Evolutionary conservation across 129 eudicot species (phyloP).

Genomic region (Dittrichia graveolens): DNA sequence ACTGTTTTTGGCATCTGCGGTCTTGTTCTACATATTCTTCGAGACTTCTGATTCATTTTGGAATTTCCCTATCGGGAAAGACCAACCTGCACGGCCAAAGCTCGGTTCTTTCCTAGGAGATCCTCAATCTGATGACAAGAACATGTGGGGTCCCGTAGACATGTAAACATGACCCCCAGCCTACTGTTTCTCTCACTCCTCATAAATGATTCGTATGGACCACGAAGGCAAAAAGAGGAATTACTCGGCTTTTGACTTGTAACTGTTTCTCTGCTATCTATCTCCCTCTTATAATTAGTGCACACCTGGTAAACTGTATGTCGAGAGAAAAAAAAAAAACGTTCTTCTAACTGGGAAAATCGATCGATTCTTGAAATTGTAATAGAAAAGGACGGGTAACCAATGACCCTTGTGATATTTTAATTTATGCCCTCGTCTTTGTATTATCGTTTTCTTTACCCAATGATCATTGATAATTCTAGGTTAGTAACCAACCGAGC

Average conservation of each 20-base stretch:
- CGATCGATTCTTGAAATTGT: conserved; percentile 25
- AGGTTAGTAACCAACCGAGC: too few relatives aligned
- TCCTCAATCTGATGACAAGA: conserved; percentile 60
- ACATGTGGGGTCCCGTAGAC: conserved; percentile 48
- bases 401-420: background rate
- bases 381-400: conserved; percentile 11
- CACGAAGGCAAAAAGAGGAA: conserved; percentile 3
- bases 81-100: conserved; percentile 49
- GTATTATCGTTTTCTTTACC: background rate
- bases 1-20: conserved; percentile 75
- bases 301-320: conserved; percentile 8
- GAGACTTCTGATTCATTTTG: conserved; percentile 80
- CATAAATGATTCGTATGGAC: conserved; percentile 13
- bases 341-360: background rate
- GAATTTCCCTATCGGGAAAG: conserved; percentile 61
- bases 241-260: conserved; percentile 12
- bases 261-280: conserved; percentile 18
- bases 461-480: too few relatives aligned
- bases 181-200: conserved; percentile 3
- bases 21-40: conserved; percentile 72
- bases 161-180: conserved; percentile 14
- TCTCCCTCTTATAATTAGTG: conserved; percentile 10
- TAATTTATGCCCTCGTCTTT: conserved; percentile 2
- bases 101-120: conserved; percentile 51
- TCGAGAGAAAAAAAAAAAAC: background rate